These are phyloP conservation scores for Puccinia horiana DNA, from an alignment of 1,284 basidiomycete species.

Conservation along the genomic window DNA sequence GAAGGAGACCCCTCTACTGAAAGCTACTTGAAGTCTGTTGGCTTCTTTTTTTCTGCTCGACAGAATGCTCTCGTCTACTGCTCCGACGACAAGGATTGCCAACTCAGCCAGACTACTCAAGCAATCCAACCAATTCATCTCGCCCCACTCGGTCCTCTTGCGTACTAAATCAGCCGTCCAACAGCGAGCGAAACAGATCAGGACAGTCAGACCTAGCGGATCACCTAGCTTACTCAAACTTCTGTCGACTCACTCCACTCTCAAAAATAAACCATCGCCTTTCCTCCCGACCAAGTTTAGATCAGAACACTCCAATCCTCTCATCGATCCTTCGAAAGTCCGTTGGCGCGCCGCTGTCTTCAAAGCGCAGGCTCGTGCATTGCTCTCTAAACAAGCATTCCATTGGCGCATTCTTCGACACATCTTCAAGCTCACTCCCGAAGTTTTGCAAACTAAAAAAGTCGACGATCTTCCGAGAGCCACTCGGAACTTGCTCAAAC, in stretches of 20 bases:
- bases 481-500: neutral
- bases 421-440: neutral
- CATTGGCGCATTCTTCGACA: conserved; percentile 24
- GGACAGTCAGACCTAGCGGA: neutral
- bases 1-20: too few species aligned
- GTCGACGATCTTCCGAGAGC: neutral
- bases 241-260: neutral
- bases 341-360: conserved; percentile 3
- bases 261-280: neutral
- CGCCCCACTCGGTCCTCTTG: neutral
- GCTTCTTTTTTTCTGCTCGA: neutral
- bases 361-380: neutral
- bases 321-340: neutral
- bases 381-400: conserved; percentile 37
- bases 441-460: neutral
- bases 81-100: neutral
- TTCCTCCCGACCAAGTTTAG: conserved; percentile 12
- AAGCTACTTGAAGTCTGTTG: too few species aligned
- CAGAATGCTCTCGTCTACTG: neutral
- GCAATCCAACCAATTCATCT: conserved; percentile 42
- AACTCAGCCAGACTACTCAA: neutral
- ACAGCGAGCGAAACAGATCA: neutral
- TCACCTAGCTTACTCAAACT: neutral
- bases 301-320: neutral
- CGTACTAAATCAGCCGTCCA: neutral